Evolutionary conservation across 1,284 basidiomycete species (phyloP).

Genomic region (Fistulinella staudtii): DNA sequence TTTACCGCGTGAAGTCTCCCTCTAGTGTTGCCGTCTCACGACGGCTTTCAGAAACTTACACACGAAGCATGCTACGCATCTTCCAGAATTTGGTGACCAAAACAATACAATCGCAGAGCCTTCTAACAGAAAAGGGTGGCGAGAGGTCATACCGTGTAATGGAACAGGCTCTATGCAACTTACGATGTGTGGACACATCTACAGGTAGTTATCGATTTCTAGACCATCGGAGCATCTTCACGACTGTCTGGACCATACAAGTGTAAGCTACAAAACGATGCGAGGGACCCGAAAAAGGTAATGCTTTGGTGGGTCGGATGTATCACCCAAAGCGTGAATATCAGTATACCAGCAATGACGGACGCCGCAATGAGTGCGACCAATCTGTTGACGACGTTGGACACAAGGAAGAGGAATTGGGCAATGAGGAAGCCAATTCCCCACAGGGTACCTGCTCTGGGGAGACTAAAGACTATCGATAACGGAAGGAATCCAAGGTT

Average conservation of each 20-base stretch:
- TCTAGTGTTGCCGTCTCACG: too few species aligned
- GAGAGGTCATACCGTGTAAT: too few species aligned
- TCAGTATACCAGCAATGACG: constrained; percentile 13
- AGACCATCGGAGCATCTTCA: constrained; percentile 15
- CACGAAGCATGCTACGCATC: too few species aligned
- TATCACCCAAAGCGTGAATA: constrained; percentile 14
- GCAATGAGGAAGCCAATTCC: constrained; percentile 18
- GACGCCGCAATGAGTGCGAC: constrained; percentile 12
- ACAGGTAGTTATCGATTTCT: constrained; percentile 7
- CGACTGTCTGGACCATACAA: constrained; percentile 2
- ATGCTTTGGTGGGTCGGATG: constrained; percentile 26
- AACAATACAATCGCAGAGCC: too few species aligned
- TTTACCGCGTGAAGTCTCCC: too few species aligned
- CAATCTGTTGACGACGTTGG: constrained; percentile 9
- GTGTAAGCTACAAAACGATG: constrained; percentile 8
- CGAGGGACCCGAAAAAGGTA: constrained; percentile 2
- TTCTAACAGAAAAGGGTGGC: too few species aligned
- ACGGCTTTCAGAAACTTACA: too few species aligned
- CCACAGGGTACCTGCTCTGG: constrained; percentile 28
- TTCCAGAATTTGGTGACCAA: too few species aligned
- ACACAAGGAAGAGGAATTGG: constrained; percentile 23
- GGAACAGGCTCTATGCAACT: too few species aligned
- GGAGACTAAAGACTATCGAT: constrained; percentile 29
- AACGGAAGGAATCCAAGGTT: constrained; percentile 22
- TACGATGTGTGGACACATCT: too few species aligned